These are phyloP conservation scores for Geranium incanum DNA, from an alignment of 441 rosid species.

Conservation along the genomic window DNA sequence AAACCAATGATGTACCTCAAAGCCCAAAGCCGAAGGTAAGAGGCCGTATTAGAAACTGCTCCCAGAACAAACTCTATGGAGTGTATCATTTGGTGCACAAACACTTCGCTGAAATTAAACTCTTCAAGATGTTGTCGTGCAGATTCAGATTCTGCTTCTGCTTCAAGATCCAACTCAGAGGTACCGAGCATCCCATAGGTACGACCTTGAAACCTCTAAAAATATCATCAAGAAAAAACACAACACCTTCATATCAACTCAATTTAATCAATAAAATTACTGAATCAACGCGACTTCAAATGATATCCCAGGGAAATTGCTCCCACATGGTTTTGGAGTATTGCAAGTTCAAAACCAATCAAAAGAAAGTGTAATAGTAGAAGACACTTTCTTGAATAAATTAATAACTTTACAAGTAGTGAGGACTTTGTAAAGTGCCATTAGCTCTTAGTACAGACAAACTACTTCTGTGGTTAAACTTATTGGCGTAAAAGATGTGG, in stretches of 20 bases:
- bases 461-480: background rate
- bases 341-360: background rate
- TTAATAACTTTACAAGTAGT: background rate
- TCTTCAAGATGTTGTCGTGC: conserved; percentile 55
- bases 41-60: conserved; percentile 97
- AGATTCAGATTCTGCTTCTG: conserved; percentile 43
- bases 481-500: background rate
- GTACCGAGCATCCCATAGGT: conserved; percentile 41
- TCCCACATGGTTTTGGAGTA: background rate
- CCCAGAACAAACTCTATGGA: conserved; percentile 94
- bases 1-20: conserved; percentile 1
- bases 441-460: background rate
- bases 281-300: background rate
- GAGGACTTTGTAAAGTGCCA: background rate
- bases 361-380: background rate
- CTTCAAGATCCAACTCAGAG: conserved; percentile 51
- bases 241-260: background rate
- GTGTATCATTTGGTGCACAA: conserved; percentile 89
- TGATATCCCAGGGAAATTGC: background rate
- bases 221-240: conserved; percentile 7
- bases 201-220: conserved; percentile 78
- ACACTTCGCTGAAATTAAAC: conserved; percentile 86
- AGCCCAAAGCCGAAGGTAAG: conserved; percentile 95
- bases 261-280: background rate
- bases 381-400: background rate